Evolutionary conservation across 1,139 yeast species (phyloP), one percentile per base, ranked within the genome.

Genomic region (Saccharomyces uvarum): DNA sequence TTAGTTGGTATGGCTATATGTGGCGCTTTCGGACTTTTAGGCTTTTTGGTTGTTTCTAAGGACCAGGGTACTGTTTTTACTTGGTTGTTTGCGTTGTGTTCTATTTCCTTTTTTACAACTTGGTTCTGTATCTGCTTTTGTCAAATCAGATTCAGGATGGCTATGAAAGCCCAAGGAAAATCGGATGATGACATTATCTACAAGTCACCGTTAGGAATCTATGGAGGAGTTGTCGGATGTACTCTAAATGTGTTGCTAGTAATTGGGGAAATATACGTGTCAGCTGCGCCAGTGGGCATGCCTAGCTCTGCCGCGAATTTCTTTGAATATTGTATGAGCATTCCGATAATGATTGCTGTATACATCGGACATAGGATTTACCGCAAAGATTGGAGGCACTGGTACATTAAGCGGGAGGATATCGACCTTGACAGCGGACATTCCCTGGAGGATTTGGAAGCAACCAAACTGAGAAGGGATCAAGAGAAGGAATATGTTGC

Each of bases 1-100:
- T 70, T 78, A 48, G 77, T 79, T 52, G 81, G 83, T 51, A 77
- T 83, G 54, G 68, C 74, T 57, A 84, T 88, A 29, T 83, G 90
- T 65, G 77, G 87, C 8, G 84, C 84, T n/a, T 88, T 90, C 64
- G 89, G 90, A 52, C 78, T 85, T 41, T 86, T 95, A 41, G 93
- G 95, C 8, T 89, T 88, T 58, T 77, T 82, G 54, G 76, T 75
- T 13, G 89, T 95, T 38, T 79, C 84, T 51, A 70, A 77, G 24
- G 75, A 83, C 53, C 80, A 86, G 68, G 80, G 78, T 56, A 79
- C 75, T 16, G 88, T 88, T 13, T 73, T 83, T 90, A 32, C 84
- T 82, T 68, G 89, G 90, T 50, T 93, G 88, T 67, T 88, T 70
- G 88, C 96, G 14, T 73, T 90, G 51, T 86, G 96, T 28, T 96